Conservation (phyloP, 768 basidiomycete genomes). For the Leucocoprinus sp. region DNA sequence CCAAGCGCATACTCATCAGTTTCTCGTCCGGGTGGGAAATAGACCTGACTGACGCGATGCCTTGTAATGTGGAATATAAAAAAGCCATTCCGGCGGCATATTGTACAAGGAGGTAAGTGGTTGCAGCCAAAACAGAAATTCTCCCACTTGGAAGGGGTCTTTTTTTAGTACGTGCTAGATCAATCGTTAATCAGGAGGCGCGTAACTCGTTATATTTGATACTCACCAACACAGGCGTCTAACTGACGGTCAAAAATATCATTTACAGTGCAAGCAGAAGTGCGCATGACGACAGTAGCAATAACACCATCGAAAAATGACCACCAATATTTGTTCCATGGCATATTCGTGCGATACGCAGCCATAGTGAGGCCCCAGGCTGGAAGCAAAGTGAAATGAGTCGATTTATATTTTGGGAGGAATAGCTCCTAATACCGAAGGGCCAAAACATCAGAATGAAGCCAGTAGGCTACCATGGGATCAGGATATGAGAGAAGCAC, state of each 20-base stretch:
- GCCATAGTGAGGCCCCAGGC: slow-evolving; percentile 48
- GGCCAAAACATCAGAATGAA: slow-evolving; percentile 48
- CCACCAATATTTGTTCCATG: slow-evolving; percentile 22
- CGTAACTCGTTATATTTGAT: not conserved
- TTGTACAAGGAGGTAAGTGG: slow-evolving; percentile 31
- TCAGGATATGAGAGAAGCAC: not conserved
- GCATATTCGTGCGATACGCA: slow-evolving; percentile 27
- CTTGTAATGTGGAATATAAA: slow-evolving; percentile 25
- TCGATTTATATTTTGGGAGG: not conserved
- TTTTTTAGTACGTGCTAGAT: slow-evolving; percentile 38
- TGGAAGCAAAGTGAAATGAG: slow-evolving; percentile 13
- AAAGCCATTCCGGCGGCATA: slow-evolving; percentile 32
- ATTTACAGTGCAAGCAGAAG: slow-evolving; percentile 48
- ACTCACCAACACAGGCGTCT: slow-evolving; percentile 45
- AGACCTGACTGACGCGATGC: slow-evolving; percentile 25
- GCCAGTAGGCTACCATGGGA: slow-evolving; percentile 34
- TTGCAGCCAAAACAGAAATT: slow-evolving; percentile 34
- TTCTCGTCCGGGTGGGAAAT: slow-evolving; percentile 1
- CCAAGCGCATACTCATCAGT: slow-evolving; percentile 13
- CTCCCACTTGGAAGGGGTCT: slow-evolving; percentile 43
- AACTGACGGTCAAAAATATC: slow-evolving; percentile 47
- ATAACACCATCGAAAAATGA: slow-evolving; percentile 27
- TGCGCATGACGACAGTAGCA: slow-evolving; percentile 32
- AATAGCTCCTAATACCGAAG: slow-evolving; percentile 27
- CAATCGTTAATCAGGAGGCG: not conserved